These are phyloP conservation scores for Metschnikowia santaceciliae DNA, from an alignment of 805 yeast genomes.

Conservation along the genomic window DNA sequence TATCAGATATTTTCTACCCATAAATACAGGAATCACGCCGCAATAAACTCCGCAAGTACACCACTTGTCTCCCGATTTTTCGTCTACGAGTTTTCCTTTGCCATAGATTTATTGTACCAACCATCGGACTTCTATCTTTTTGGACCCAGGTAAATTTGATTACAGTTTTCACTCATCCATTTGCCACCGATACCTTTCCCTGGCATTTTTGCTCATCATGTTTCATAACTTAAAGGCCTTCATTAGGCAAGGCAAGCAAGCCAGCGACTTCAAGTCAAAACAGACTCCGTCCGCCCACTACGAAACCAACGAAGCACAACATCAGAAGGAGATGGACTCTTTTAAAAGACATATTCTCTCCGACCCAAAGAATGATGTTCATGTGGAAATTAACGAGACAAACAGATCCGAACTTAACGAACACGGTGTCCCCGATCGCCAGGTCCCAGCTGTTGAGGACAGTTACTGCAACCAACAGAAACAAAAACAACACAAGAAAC, in stretches of 20 bases:
- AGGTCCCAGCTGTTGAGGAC: slow-evolving; percentile 4
- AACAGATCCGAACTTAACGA: background rate
- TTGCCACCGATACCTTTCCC: too few species aligned
- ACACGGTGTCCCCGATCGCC: background rate
- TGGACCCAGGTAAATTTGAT: background rate
- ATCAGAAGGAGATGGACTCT: slow-evolving; percentile 2
- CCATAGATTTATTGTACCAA: background rate
- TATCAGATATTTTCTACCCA: background rate
- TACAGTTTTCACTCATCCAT: too few species aligned
- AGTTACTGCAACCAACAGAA: slow-evolving; percentile 1
- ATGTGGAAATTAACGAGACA: background rate
- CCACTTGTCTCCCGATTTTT: background rate
- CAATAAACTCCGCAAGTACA: background rate
- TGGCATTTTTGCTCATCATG: slow-evolving; percentile 14
- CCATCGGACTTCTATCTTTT: too few species aligned
- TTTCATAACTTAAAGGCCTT: slow-evolving; percentile 52
- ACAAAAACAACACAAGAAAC: background rate
- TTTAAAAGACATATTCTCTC: slow-evolving; percentile 5
- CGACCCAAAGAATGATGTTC: slow-evolving; percentile 10
- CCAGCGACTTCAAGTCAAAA: slow-evolving; percentile 30
- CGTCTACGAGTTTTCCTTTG: background rate
- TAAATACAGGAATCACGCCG: slow-evolving; percentile 4
- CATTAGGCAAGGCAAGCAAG: slow-evolving; percentile 62
- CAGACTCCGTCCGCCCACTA: background rate
- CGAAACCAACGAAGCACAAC: background rate